phyloP scores from a whole-genome alignment of 768 basidiomycete species.

The Clitopilus hobsonii region DNA sequence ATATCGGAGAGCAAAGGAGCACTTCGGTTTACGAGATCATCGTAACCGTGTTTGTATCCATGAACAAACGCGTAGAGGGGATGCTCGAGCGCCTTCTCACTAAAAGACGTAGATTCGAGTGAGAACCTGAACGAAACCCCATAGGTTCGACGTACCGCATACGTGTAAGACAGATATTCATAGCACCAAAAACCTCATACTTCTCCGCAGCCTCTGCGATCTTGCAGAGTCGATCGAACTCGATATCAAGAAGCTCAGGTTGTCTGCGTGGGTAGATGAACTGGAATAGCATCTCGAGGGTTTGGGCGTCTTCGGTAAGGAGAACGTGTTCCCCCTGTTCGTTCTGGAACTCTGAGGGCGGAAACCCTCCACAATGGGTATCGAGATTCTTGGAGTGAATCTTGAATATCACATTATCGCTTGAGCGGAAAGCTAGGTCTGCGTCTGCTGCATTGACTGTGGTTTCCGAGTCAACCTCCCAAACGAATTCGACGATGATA shows the following conservation, averaged over 20 bases:
- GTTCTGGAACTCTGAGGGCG: conserved; percentile 16
- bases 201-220: conserved; percentile 28
- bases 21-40: not conserved
- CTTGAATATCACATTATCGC: conserved; percentile 16
- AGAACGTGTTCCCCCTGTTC: conserved; percentile 12
- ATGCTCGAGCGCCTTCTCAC: not conserved
- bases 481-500: not conserved
- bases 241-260: conserved; percentile 13
- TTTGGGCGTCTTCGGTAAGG: conserved; percentile 16
- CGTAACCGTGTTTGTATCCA: not conserved
- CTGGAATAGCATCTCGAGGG: conserved; percentile 22
- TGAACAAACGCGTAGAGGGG: not conserved
- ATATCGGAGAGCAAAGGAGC: not conserved
- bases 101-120: not conserved
- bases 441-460: conserved; percentile 15
- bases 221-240: conserved; percentile 10
- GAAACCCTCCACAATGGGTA: conserved; percentile 17
- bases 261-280: conserved; percentile 21
- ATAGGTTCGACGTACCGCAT: conserved; percentile 16
- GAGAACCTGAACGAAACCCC: not conserved
- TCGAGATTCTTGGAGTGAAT: conserved; percentile 18
- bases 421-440: conserved; percentile 18
- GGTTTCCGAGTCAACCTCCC: no score
- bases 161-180: conserved; percentile 19
- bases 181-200: conserved; percentile 23